phyloP scores from a whole-genome alignment of 345 rosid genomes.

The Dimocarpus longan region DNA sequence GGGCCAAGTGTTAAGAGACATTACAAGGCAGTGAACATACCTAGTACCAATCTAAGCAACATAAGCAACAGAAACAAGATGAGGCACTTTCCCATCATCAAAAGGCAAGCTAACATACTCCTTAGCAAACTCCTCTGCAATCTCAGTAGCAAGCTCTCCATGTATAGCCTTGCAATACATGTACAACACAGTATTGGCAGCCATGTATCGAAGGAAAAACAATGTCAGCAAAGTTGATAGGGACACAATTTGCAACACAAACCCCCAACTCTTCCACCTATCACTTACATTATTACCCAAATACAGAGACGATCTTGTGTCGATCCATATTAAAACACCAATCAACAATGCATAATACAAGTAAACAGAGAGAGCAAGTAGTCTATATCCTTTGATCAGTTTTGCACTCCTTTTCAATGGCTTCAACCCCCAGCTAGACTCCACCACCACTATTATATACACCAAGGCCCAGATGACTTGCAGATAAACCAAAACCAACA shows the following conservation, averaged over 20 bases:
- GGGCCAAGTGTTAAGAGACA: not conserved
- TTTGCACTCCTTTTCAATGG: conserved; percentile 61
- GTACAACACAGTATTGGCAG: conserved; percentile 61
- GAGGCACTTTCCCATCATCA: conserved; percentile 71
- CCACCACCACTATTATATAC: conserved; percentile 59
- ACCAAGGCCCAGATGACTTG: conserved; percentile 55
- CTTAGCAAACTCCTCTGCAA: conserved; percentile 68
- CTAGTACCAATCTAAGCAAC: conserved; percentile 9
- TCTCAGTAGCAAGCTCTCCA: conserved; percentile 74
- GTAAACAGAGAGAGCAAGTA: conserved; percentile 40
- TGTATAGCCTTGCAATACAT: conserved; percentile 67
- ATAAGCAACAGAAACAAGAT: conserved; percentile 50
- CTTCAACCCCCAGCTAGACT: conserved; percentile 63
- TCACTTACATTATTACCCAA: conserved; percentile 18
- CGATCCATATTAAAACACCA: conserved; percentile 35
- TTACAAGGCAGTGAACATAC: not conserved
- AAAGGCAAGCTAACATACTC: conserved; percentile 78
- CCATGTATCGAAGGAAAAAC: conserved; percentile 41
- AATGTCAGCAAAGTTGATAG: conserved; percentile 38
- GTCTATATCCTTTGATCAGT: conserved; percentile 52
- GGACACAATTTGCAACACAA: conserved; percentile 49
- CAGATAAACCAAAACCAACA: conserved; percentile 31
- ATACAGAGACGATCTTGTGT: conserved; percentile 16
- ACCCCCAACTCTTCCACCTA: conserved; percentile 47
- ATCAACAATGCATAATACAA: conserved; percentile 30